These are phyloP conservation scores for Sindora glabra DNA, from an alignment of 306 rosid genomes.

Conservation along the genomic window DNA sequence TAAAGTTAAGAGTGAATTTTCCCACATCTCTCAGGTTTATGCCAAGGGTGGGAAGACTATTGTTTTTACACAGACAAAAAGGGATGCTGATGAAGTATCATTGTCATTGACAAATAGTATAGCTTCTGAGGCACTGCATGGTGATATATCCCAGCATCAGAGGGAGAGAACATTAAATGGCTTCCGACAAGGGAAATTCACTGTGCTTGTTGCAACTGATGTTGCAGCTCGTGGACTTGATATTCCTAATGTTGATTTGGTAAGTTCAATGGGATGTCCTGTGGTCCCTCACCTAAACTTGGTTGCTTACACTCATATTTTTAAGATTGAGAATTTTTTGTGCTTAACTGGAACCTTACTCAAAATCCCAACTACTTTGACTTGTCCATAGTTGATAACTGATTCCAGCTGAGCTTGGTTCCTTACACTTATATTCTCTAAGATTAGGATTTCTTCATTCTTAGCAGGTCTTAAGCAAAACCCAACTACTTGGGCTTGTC, in stretches of 20 bases:
- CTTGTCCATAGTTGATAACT: neutral
- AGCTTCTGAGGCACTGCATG: constrained; percentile 95
- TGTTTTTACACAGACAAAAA: constrained; percentile 92
- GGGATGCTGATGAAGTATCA: constrained; percentile 98
- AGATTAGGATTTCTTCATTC: too few relatives aligned
- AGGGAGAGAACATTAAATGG: constrained; percentile 95
- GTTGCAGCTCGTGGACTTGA: constrained; percentile 99
- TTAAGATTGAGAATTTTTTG: neutral
- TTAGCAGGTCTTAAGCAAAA: too few relatives aligned
- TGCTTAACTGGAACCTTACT: neutral
- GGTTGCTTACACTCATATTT: too few relatives aligned
- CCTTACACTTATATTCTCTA: too few relatives aligned
- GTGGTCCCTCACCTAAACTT: neutral
- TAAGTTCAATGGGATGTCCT: constrained; percentile 25
- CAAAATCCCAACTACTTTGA: neutral
- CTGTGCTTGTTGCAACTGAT: constrained; percentile 97
- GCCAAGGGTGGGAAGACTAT: constrained; percentile 99
- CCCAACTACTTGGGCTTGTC: neutral
- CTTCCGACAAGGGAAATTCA: constrained; percentile 96
- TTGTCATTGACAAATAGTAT: constrained; percentile 73
- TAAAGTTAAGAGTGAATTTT: constrained; percentile 9
- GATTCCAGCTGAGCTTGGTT: too few relatives aligned
- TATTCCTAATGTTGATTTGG: constrained; percentile 97
- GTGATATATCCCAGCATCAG: constrained; percentile 98
- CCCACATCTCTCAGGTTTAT: constrained; percentile 62